Percentiles rank a stretch among this genome's conserved stretches.
Evolutionary conservation across 345 rosid genomes (phyloP).

Genomic region (Nasturtium officinale): DNA sequence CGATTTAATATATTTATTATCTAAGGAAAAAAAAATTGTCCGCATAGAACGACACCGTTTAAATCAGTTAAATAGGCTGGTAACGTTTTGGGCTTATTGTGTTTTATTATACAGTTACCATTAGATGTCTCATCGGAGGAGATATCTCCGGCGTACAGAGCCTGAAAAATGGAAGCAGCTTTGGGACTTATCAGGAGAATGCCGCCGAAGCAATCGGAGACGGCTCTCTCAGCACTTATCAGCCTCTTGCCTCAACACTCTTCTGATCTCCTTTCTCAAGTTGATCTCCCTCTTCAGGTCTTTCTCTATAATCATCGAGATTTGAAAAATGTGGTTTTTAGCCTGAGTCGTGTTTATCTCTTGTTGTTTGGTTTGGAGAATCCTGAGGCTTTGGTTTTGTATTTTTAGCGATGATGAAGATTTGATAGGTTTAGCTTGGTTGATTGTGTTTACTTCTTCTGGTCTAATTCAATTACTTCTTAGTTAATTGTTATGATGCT

Average conservation of each 20-base stretch:
- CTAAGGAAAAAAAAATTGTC: neutral
- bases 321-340: neutral
- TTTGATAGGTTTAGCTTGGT: slow-evolving; percentile 17
- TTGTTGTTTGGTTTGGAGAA: neutral
- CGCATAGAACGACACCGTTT: neutral
- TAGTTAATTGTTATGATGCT: neutral
- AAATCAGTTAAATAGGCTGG: no score
- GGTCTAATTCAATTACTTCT: slow-evolving; percentile 2
- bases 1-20: neutral
- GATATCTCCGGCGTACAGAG: slow-evolving; percentile 22
- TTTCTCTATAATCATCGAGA: slow-evolving; percentile 6
- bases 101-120: slow-evolving; percentile 6
- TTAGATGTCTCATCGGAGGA: slow-evolving; percentile 21
- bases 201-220: slow-evolving; percentile 88
- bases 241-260: slow-evolving; percentile 88
- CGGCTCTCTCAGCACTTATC: slow-evolving; percentile 91
- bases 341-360: neutral
- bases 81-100: neutral
- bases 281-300: slow-evolving; percentile 97
- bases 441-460: slow-evolving; percentile 3
- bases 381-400: neutral
- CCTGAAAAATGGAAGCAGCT: slow-evolving; percentile 75
- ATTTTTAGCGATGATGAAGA: neutral
- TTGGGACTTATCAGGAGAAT: slow-evolving; percentile 90
- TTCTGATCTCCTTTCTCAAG: slow-evolving; percentile 97